phyloP scores from a whole-genome alignment of 2,329 filamentous ascomycete species.

The Tolypocladium ophioglossoides region DNA sequence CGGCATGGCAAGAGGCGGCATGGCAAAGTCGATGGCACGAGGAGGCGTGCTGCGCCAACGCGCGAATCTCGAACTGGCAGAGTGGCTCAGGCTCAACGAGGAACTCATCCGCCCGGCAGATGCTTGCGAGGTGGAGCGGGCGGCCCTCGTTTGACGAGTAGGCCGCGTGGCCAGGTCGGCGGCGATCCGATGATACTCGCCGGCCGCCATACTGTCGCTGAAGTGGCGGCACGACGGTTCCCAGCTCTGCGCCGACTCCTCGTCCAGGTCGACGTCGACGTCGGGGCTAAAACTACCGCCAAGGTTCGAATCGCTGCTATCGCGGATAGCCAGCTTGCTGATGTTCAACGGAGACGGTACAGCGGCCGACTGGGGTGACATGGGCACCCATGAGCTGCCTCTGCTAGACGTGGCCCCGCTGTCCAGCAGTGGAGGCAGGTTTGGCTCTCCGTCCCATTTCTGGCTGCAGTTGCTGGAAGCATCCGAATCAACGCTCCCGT shows the following conservation, averaged over 20 bases:
- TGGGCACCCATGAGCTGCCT: slow-evolving; percentile 10
- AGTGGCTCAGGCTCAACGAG: slow-evolving; percentile 14
- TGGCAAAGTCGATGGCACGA: slow-evolving; percentile 1
- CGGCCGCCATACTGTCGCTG: slow-evolving; percentile 18
- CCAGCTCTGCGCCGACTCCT: slow-evolving; percentile 5
- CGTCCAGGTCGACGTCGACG: slow-evolving; percentile 1
- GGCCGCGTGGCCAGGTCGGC: slow-evolving; percentile 16
- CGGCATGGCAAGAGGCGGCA: background rate
- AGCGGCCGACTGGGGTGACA: slow-evolving; percentile 6
- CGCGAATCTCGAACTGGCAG: slow-evolving; percentile 15
- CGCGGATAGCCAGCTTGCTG: slow-evolving; percentile 1
- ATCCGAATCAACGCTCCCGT: slow-evolving; percentile 2
- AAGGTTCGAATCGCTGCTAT: slow-evolving; percentile 3
- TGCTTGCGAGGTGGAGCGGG: background rate
- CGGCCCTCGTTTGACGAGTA: background rate
- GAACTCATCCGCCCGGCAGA: slow-evolving; percentile 5
- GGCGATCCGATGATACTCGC: slow-evolving; percentile 25
- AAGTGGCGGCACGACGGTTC: slow-evolving; percentile 15
- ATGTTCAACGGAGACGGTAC: slow-evolving; percentile 5
- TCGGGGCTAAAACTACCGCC: background rate
- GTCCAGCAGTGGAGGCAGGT: slow-evolving; percentile 8
- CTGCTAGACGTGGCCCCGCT: slow-evolving; percentile 8
- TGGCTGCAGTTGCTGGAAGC: slow-evolving; percentile 1
- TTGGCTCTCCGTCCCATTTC: slow-evolving; percentile 1
- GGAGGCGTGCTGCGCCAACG: slow-evolving; percentile 13